Evolutionary conservation across 768 basidiomycete species (phyloP).

Genomic region (Termitomyces sp.): DNA sequence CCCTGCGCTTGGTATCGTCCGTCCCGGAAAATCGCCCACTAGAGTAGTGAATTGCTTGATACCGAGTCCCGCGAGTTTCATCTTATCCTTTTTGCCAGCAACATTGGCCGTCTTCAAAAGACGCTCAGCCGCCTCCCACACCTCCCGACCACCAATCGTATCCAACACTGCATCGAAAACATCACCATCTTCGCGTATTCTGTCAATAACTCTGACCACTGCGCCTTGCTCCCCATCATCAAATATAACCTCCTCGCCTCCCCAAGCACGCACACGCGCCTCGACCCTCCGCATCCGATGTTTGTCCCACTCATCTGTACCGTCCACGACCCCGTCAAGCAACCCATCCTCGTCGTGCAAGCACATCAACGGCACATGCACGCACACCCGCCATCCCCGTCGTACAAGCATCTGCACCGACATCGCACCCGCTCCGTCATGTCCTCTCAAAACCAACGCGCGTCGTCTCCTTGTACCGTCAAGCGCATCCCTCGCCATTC

Average conservation of each 20-base stretch:
- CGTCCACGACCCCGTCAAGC: not conserved
- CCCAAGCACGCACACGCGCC: conserved; percentile 57
- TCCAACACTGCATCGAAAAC: conserved; percentile 80
- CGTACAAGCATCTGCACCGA: conserved; percentile 71
- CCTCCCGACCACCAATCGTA: conserved; percentile 71
- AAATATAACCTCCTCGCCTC: conserved; percentile 74
- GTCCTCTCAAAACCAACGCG: conserved; percentile 63
- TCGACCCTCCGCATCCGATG: conserved; percentile 41
- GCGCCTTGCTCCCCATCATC: conserved; percentile 46
- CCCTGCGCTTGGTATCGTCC: conserved; percentile 61
- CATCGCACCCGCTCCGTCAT: conserved; percentile 72
- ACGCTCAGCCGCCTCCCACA: conserved; percentile 70
- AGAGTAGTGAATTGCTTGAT: conserved; percentile 71
- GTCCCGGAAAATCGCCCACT: conserved; percentile 63
- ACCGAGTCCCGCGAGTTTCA: conserved; percentile 21
- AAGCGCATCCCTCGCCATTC: conserved; percentile 3
- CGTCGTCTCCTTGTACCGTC: conserved; percentile 22
- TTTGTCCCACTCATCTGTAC: conserved; percentile 25
- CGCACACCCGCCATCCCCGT: conserved; percentile 70
- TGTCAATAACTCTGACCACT: conserved; percentile 45
- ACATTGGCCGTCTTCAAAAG: conserved; percentile 39
- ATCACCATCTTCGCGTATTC: conserved; percentile 46
- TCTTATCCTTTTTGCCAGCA: conserved; percentile 16
- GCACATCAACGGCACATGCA: conserved; percentile 43
- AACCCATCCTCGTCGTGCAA: conserved; percentile 9